These are phyloP conservation scores for Cylindricascospora bacillispora DNA, from an alignment of 1,139 yeast genomes.

Conservation along the genomic window DNA sequence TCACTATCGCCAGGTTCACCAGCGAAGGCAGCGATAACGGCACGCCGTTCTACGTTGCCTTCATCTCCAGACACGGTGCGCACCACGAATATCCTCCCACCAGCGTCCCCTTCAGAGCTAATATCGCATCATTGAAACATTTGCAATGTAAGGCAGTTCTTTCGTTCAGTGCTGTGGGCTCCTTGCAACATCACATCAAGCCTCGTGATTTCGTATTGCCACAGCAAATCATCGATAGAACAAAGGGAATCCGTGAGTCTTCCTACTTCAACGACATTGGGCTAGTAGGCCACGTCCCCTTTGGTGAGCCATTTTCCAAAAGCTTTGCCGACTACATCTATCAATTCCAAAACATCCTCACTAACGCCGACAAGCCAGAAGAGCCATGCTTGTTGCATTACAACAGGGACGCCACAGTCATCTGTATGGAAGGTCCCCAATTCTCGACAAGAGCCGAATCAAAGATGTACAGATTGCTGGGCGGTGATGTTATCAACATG, in stretches of 20 bases:
- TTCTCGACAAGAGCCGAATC: constrained; percentile 98
- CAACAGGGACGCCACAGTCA: constrained; percentile 60
- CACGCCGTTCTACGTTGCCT: constrained; percentile 61
- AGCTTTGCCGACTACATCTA: constrained; percentile 54
- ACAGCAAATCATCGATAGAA: constrained; percentile 89
- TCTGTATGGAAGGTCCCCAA: constrained; percentile 99
- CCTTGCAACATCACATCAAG: constrained; percentile 72
- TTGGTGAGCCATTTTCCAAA: constrained; percentile 91
- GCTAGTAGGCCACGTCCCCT: constrained; percentile 91
- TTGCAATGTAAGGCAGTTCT: constrained; percentile 78
- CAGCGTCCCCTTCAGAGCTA: constrained; percentile 87
- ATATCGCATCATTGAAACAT: constrained; percentile 86
- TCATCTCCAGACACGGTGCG: constrained; percentile 86
- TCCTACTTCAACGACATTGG: constrained; percentile 81
- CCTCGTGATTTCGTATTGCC: constrained; percentile 95
- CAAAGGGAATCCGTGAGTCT: constrained; percentile 85
- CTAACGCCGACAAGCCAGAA: constrained; percentile 34
- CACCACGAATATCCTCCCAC: constrained; percentile 84
- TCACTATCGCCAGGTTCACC: constrained; percentile 58
- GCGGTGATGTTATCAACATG: constrained; percentile 94
- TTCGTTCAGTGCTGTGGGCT: constrained; percentile 95
- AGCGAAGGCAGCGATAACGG: constrained; percentile 21
- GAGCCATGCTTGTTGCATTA: constrained; percentile 23
- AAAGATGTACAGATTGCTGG: constrained; percentile 73
- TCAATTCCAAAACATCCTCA: constrained; percentile 43